phyloP scores from a whole-genome alignment of 1,284 basidiomycete genomes.

The Rhizoctonia solani region DNA sequence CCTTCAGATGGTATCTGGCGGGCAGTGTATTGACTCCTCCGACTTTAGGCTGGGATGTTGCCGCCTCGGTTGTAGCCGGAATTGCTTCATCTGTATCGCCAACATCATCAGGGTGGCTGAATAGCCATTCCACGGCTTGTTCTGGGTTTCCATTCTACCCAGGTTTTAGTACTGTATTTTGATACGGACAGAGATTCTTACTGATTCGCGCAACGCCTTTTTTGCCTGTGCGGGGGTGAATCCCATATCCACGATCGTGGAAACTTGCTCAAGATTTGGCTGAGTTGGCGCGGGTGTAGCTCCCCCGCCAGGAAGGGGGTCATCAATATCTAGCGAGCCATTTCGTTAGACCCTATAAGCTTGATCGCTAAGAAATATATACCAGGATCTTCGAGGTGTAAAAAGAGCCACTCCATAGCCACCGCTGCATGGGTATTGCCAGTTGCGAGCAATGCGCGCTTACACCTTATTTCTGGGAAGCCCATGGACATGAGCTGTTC shows the following conservation, averaged over 20 bases:
- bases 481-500: slow-evolving; percentile 84
- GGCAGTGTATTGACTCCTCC: slow-evolving; percentile 68
- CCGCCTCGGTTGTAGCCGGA: slow-evolving; percentile 40
- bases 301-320: slow-evolving; percentile 61
- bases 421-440: slow-evolving; percentile 76
- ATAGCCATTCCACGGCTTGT: slow-evolving; percentile 95
- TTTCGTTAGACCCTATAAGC: not conserved
- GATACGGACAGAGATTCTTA: slow-evolving; percentile 47
- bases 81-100: slow-evolving; percentile 61
- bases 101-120: slow-evolving; percentile 87
- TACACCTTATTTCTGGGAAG: slow-evolving; percentile 79
- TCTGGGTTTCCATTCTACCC: slow-evolving; percentile 73
- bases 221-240: slow-evolving; percentile 82
- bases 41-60: slow-evolving; percentile 40
- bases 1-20: slow-evolving; percentile 79
- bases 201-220: slow-evolving; percentile 89
- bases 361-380: slow-evolving; percentile 37
- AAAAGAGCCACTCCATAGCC: slow-evolving; percentile 96
- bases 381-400: slow-evolving; percentile 94
- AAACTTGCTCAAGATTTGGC: slow-evolving; percentile 68
- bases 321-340: slow-evolving; percentile 74
- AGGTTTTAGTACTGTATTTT: not conserved
- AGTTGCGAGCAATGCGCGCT: slow-evolving; percentile 89
- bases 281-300: slow-evolving; percentile 51
- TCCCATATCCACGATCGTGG: slow-evolving; percentile 88